A percentile compares a stretch with the other conserved stretches of the same genome.
phyloP scores from a whole-genome alignment of 306 rosid species.

The Acmispon strigosus region DNA sequence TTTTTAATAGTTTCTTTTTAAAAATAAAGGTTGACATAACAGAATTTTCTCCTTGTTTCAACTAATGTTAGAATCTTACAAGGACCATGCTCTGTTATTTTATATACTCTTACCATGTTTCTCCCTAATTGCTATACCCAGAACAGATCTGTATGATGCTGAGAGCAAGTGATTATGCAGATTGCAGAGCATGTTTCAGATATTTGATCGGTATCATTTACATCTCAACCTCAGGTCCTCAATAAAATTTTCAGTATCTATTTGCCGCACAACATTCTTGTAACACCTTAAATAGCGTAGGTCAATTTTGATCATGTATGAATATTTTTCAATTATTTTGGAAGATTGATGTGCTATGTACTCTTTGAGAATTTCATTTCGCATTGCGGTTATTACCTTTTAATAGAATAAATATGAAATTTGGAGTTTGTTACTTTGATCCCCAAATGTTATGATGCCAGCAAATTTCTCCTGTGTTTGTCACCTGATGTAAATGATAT shows the following conservation, averaged over 20 bases:
- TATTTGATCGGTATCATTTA: neutral
- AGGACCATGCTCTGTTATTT: neutral
- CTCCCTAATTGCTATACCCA: constrained; percentile 41
- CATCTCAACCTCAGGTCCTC: constrained; percentile 1
- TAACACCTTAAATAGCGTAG: constrained; percentile 18
- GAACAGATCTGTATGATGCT: constrained; percentile 63
- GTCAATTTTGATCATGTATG: constrained; percentile 22
- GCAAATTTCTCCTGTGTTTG: constrained; percentile 4
- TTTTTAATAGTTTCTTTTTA: too few relatives aligned
- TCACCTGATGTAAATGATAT: constrained; percentile 1
- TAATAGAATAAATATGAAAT: constrained; percentile 11
- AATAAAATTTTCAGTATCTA: neutral
- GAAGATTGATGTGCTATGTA: constrained; percentile 8
- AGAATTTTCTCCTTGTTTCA: neutral
- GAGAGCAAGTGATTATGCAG: constrained; percentile 62
- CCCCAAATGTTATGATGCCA: neutral
- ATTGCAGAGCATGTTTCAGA: constrained; percentile 19
- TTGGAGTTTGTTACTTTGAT: constrained; percentile 14
- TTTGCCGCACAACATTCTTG: constrained; percentile 24
- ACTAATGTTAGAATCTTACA: neutral
- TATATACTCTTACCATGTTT: constrained; percentile 12
- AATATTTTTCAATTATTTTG: constrained; percentile 12
- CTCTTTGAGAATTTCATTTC: constrained; percentile 18
- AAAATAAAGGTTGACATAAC: too few relatives aligned
- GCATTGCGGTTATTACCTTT: constrained; percentile 4